phyloP scores from a whole-genome alignment of 306 rosid genomes.

The Glycine tomentella region DNA sequence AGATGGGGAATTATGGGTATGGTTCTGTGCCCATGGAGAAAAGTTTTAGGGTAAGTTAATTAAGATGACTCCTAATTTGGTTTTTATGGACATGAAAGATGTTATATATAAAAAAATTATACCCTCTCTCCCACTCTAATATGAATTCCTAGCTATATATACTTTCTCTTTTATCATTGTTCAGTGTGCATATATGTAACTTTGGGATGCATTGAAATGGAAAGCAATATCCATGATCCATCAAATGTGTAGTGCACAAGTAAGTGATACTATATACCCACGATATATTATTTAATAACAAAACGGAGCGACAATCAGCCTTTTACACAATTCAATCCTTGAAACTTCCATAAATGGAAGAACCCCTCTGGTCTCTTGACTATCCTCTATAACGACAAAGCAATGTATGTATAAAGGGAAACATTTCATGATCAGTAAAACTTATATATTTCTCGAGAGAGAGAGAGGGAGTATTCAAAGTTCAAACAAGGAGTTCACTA shows the following conservation, averaged over 20 bases:
- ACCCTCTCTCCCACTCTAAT: too few species aligned
- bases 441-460: not conserved
- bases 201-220: conserved; percentile 39
- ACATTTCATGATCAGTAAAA: too few species aligned
- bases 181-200: not conserved
- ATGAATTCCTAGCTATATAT: too few species aligned
- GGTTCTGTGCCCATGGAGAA: conserved; percentile 80
- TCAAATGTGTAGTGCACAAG: not conserved
- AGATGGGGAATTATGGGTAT: conserved; percentile 76
- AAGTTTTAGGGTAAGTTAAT: conserved; percentile 79
- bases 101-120: too few species aligned
- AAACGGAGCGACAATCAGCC: conserved; percentile 1
- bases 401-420: too few species aligned
- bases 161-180: not conserved
- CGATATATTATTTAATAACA: conserved; percentile 42
- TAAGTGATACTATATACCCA: not conserved
- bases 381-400: too few species aligned
- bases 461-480: not conserved
- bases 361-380: not conserved
- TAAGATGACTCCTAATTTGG: too few species aligned
- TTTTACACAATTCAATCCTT: conserved; percentile 18
- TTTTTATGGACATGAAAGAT: too few species aligned
- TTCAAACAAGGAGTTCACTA: too few species aligned
- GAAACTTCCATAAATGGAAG: conserved; percentile 49
- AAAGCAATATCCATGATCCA: conserved; percentile 36